A percentile compares a stretch with the other conserved stretches of the same genome.
Conservation (phyloP, 139 green algal genomes). For the Coelastrella sp. region DNA sequence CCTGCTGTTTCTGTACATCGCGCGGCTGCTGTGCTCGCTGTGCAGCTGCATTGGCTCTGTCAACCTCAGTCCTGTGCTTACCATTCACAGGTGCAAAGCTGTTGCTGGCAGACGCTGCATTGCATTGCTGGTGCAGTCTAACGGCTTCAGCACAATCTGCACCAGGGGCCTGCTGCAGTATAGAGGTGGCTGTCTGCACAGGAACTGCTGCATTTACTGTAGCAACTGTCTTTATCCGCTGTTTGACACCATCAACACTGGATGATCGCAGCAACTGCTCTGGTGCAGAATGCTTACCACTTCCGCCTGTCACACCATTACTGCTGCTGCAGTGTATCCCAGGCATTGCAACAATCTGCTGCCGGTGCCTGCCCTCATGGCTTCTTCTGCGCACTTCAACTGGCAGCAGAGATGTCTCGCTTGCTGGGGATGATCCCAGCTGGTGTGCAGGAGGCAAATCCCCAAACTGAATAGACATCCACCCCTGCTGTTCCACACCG, state of each 20-base stretch:
- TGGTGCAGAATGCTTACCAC: background rate
- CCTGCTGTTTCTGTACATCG: background rate
- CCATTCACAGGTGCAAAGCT: background rate
- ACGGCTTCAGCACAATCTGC: too few species aligned
- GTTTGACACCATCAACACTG: background rate
- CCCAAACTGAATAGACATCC: conserved; percentile 31
- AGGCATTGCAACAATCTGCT: background rate
- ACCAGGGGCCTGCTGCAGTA: background rate
- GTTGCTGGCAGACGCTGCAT: background rate
- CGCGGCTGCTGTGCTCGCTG: background rate
- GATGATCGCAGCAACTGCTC: background rate
- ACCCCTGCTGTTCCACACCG: background rate
- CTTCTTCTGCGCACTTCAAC: background rate
- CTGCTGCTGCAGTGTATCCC: conserved; percentile 10
- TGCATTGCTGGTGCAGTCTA: background rate
- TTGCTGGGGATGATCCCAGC: background rate
- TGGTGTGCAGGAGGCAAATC: conserved; percentile 12
- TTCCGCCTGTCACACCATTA: background rate
- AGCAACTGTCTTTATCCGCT: background rate
- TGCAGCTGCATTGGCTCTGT: background rate
- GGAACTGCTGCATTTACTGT: background rate
- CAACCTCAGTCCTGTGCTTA: background rate
- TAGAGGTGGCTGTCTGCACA: background rate
- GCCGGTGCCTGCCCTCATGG: background rate
- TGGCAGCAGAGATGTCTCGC: background rate